Evolutionary conservation across 2,329 filamentous ascomycete species (phyloP).

Genomic region (Cytospora piceae): DNA sequence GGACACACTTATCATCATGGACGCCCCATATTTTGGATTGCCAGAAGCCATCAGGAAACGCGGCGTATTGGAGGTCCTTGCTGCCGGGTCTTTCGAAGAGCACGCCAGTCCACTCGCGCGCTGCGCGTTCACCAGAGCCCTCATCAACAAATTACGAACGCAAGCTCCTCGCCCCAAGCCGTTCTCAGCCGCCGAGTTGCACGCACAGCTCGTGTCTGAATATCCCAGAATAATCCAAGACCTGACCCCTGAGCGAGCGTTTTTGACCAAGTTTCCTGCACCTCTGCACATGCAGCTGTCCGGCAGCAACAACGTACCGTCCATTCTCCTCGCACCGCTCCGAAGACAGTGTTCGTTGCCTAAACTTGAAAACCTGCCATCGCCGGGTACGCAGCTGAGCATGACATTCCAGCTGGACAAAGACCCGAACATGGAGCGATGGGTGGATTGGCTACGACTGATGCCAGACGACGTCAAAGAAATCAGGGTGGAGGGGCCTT

Average conservation of each 20-base stretch:
- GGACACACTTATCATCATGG: constrained; percentile 62
- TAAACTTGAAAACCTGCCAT: neutral
- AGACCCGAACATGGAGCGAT: constrained; percentile 55
- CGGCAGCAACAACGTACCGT: constrained; percentile 56
- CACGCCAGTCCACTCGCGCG: constrained; percentile 52
- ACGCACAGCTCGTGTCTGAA: constrained; percentile 54
- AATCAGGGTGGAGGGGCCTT: constrained; percentile 58
- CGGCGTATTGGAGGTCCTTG: constrained; percentile 60
- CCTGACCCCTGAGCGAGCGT: constrained; percentile 51
- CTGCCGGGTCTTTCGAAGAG: constrained; percentile 58
- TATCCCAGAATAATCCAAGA: constrained; percentile 59
- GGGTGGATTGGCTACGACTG: constrained; percentile 62
- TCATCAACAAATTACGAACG: constrained; percentile 54
- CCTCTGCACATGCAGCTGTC: constrained; percentile 61
- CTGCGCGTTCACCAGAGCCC: constrained; percentile 55
- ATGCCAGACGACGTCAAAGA: constrained; percentile 62
- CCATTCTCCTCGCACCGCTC: constrained; percentile 59
- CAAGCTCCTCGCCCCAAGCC: constrained; percentile 45
- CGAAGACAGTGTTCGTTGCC: constrained; percentile 44
- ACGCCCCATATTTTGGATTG: constrained; percentile 61
- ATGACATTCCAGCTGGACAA: constrained; percentile 58
- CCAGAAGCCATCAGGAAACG: constrained; percentile 55
- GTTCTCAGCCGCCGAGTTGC: constrained; percentile 55
- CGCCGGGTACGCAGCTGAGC: constrained; percentile 48
- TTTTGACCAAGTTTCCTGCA: constrained; percentile 53